A percentile compares a stretch with the other conserved stretches of the same genome.
Evolutionary conservation across 2,329 filamentous ascomycete species (phyloP).

Genomic region (Aureobasidium sp.): DNA sequence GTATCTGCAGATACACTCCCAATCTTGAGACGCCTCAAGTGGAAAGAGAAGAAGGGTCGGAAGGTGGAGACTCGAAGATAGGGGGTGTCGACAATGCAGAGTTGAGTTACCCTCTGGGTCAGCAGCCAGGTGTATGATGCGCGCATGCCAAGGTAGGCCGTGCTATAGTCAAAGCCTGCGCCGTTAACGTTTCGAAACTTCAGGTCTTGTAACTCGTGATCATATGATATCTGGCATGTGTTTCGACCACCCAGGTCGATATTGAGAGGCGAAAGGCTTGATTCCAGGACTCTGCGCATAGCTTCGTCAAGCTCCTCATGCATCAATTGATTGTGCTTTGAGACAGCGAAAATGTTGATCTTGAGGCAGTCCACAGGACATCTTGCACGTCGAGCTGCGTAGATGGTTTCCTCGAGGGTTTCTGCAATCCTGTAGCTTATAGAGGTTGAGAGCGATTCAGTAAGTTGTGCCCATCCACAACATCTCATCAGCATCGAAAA

Average conservation of each 20-base stretch:
- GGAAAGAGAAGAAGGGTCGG: neutral
- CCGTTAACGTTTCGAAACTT: neutral
- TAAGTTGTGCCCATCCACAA: neutral
- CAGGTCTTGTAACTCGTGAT: neutral
- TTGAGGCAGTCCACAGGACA: neutral
- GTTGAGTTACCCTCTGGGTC: neutral
- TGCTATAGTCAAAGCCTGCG: neutral
- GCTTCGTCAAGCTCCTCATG: neutral
- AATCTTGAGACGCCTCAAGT: neutral
- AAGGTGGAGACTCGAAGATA: neutral
- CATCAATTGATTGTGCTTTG: too few species aligned
- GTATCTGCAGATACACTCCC: fast-evolving
- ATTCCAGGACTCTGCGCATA: neutral
- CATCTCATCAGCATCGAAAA: neutral
- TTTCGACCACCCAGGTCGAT: neutral
- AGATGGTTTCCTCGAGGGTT: neutral
- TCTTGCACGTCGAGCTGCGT: neutral
- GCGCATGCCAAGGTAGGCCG: neutral
- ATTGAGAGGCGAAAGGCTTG: neutral
- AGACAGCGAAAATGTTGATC: neutral
- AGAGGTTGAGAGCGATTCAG: neutral
- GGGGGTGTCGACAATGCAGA: neutral
- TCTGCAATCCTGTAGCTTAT: neutral
- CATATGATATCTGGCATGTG: neutral
- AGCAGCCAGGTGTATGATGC: neutral